Evolutionary conservation across 345 rosid species (phyloP).

Genomic region (Murraya paniculata): DNA sequence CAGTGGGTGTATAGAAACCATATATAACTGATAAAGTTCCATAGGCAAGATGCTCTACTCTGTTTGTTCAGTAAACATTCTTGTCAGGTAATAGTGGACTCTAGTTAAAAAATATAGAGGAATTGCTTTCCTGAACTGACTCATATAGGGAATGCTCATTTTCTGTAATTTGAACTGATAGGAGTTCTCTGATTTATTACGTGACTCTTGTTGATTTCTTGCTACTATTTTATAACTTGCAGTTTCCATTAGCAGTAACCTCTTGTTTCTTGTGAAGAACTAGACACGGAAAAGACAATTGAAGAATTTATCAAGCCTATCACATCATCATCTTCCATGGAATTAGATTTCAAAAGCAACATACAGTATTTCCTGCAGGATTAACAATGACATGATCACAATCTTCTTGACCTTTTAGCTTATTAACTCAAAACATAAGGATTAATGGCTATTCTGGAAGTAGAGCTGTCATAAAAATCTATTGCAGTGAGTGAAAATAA

Average conservation of each 20-base stretch:
- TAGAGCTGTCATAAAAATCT: background rate
- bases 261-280: background rate
- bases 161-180: background rate
- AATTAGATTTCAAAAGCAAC: constrained; percentile 46
- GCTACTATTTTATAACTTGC: background rate
- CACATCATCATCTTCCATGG: constrained; percentile 40
- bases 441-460: background rate
- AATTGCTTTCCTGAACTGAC: background rate
- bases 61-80: background rate
- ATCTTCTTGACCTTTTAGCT: background rate
- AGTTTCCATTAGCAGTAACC: background rate
- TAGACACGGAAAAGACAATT: background rate
- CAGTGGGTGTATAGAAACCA: background rate
- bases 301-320: constrained; percentile 27
- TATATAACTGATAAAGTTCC: background rate
- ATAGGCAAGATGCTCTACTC: background rate
- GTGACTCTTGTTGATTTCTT: background rate
- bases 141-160: background rate
- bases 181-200: background rate
- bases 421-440: background rate
- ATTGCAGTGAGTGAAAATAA: constrained; percentile 7
- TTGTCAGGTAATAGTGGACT: background rate
- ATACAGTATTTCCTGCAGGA: constrained; percentile 69
- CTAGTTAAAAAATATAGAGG: background rate
- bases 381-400: constrained; percentile 1